Base-by-base conservation (phyloP, 495 filamentous ascomycete genomes). In the Penicillium herquei region DNA sequence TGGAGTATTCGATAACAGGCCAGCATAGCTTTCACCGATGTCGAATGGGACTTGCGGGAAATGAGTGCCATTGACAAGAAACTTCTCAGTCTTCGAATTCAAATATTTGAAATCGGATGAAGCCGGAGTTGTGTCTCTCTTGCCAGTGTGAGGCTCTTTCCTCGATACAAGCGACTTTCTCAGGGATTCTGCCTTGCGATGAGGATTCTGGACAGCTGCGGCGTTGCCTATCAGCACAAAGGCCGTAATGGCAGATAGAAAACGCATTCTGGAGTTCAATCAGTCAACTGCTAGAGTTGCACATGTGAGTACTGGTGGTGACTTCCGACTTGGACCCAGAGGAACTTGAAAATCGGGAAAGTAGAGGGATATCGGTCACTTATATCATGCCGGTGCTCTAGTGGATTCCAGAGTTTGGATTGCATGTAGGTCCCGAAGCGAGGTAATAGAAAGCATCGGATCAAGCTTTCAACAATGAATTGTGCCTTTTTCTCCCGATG, bases 1-100 rank as follows among this genome's bases (percentile, higher is more conserved):
- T 4, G 70, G 69, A 3, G 79, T 82, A 54, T 91, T 90, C n/a
- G 88, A 81, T 7, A 93, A 66, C n/a, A 86, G 77, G 14, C 88
- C 88, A 26, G 88, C 83, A 58, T 91, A 92, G 0, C 81, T 86
- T 64, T 92, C 88, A 39, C 89, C 88, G 62, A 89, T 82, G 56
- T 91, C 84, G 54, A 90, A 92, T 54, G 83, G 70, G 3, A 91
- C 86, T 17, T 90, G 86, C 0, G 88, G 89, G 49, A 91, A 84
- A 3, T 67, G 74, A 4, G 75, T 79, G 7, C 87, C 87, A 63
- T 91, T 81, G 45, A 91, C 87, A 3, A 75, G 73, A 57, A 84
- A 92, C 59, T 78, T 77, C 81, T 54, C 7, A 8, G 64, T 66
- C 12, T 52, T 37, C 2, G 64, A 35, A 16, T 52, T 64, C 46